Conservation (phyloP, 139 green algal species). For the Chlorella sp. region DNA sequence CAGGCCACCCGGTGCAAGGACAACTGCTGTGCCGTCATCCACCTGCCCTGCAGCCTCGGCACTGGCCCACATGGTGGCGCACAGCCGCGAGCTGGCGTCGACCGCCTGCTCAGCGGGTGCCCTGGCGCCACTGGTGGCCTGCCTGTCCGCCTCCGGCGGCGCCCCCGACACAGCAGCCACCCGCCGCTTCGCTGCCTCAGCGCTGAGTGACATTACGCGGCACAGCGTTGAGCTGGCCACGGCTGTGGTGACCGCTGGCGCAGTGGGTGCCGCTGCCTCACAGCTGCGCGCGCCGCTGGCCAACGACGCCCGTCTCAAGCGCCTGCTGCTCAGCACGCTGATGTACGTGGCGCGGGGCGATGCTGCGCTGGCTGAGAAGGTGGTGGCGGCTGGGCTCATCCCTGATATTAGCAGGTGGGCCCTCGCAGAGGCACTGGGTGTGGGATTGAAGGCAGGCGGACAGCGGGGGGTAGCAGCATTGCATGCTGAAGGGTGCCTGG, state of each 20-base stretch:
- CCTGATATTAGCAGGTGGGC: slow-evolving; percentile 3
- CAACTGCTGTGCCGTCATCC: not conserved
- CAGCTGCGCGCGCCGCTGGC: slow-evolving; percentile 4
- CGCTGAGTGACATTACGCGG: slow-evolving; percentile 1
- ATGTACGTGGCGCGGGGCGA: not conserved
- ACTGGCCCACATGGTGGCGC: slow-evolving; percentile 2
- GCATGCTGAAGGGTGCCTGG: no score
- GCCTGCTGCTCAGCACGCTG: not conserved
- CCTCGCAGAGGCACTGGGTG: no score
- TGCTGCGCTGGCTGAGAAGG: not conserved
- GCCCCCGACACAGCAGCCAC: not conserved
- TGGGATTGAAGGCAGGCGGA: no score
- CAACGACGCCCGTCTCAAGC: slow-evolving; percentile 23
- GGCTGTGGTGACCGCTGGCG: not conserved
- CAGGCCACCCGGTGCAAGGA: not conserved
- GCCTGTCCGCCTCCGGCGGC: not conserved
- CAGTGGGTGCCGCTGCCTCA: not conserved
- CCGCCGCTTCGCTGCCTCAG: slow-evolving; percentile 16
- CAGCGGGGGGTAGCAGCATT: no score
- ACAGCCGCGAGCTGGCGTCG: not conserved
- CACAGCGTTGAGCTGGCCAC: slow-evolving; percentile 6
- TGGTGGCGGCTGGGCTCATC: not conserved
- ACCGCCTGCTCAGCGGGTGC: not conserved
- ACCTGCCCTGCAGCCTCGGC: slow-evolving; percentile 18
- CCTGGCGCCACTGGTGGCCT: slow-evolving; percentile 25